Percentiles rank a stretch among this genome's conserved stretches.
These are phyloP conservation scores for Flaveria robusta DNA, from an alignment of 129 eudicot genomes.

Conservation along the genomic window DNA sequence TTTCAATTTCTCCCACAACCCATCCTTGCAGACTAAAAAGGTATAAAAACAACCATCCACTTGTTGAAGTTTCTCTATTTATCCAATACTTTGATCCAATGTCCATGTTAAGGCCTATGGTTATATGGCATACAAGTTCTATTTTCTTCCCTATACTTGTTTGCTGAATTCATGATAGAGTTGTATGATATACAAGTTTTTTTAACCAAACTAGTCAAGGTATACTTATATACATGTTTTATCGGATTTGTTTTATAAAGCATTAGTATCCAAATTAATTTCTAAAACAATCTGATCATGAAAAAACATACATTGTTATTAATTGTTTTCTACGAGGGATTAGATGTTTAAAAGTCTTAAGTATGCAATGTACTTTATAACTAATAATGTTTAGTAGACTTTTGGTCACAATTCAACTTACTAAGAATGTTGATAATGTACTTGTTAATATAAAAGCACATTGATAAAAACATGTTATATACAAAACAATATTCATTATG, in stretches of 20 bases:
- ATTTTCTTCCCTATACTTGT: not conserved
- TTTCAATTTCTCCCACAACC: slow-evolving; percentile 11
- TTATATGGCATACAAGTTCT: not conserved
- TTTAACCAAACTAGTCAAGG: too few relatives aligned
- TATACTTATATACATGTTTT: too few relatives aligned
- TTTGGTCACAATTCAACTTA: not conserved
- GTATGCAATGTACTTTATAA: not conserved
- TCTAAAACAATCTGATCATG: too few relatives aligned
- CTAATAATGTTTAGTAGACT: not conserved
- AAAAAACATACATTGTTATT: too few relatives aligned
- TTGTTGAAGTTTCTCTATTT: slow-evolving; percentile 14
- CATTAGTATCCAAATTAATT: too few relatives aligned
- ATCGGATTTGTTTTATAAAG: too few relatives aligned
- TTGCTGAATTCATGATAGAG: not conserved
- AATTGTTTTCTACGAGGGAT: too few relatives aligned
- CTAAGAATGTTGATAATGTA: not conserved
- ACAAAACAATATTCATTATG: not conserved
- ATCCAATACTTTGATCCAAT: not conserved
- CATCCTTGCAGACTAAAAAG: not conserved
- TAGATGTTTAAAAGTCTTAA: not conserved
- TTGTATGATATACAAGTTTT: too few relatives aligned
- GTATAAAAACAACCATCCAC: slow-evolving; percentile 10
- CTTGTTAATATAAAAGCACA: too few relatives aligned
- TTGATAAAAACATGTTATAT: not conserved
- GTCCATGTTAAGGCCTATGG: not conserved